A percentile compares a stretch with the other conserved stretches of the same genome.
phyloP scores from a whole-genome alignment of 164 flowering plant species.

The Annona squamosa region DNA sequence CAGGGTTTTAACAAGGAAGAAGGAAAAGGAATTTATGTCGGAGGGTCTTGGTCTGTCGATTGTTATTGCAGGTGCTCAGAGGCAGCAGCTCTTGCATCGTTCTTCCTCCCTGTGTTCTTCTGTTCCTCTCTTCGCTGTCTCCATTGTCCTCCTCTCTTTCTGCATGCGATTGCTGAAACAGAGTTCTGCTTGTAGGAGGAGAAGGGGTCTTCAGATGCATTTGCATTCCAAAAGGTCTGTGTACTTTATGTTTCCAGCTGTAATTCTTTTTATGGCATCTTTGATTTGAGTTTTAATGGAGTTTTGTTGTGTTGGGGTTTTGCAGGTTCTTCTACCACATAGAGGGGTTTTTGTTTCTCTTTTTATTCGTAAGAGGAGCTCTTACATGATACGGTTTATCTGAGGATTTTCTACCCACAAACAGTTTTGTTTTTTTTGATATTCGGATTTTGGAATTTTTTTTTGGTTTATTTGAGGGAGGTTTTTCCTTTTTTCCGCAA shows the following conservation, averaged over 20 bases:
- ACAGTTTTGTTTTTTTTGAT: conserved; percentile 9
- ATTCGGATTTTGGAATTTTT: conserved; percentile 4
- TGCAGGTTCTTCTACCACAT: conserved; percentile 89
- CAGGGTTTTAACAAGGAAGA: conserved; percentile 7
- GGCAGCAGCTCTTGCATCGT: conserved; percentile 42
- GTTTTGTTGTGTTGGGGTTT: conserved; percentile 6
- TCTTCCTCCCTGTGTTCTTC: background rate
- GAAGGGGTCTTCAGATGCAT: conserved; percentile 55
- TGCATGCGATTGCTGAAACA: conserved; percentile 23
- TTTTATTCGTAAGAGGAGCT: conserved; percentile 61
- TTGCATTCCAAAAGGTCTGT: conserved; percentile 74
- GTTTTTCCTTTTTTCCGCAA: conserved; percentile 2
- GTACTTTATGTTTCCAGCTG: background rate
- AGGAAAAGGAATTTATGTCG: conserved; percentile 60
- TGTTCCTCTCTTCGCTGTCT: background rate
- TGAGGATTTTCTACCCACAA: background rate
- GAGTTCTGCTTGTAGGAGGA: conserved; percentile 18
- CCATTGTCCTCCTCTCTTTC: conserved; percentile 16
- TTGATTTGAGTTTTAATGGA: conserved; percentile 6
- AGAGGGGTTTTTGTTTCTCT: conserved; percentile 40
- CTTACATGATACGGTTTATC: conserved; percentile 32
- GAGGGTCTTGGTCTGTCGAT: conserved; percentile 46
- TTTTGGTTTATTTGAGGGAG: background rate
- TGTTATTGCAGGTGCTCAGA: conserved; percentile 40
- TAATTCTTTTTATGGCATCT: background rate